phyloP scores from a whole-genome alignment of 768 basidiomycete species.

The Tricholoma furcatifolium region DNA sequence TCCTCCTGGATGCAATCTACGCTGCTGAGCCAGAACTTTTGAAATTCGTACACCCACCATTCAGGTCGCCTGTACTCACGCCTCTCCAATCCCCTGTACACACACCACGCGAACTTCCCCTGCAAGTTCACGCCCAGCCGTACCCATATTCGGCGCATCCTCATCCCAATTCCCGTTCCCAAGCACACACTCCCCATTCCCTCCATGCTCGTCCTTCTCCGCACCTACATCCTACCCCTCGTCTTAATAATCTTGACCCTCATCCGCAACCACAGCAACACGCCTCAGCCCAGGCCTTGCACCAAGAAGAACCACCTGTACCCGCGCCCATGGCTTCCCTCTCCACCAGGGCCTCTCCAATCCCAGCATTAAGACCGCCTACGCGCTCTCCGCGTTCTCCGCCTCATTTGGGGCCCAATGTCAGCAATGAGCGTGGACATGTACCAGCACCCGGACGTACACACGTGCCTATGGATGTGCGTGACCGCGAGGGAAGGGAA shows the following conservation, averaged over 20 bases:
- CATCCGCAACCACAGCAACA: neutral
- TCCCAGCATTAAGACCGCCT: too few relatives aligned
- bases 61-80: neutral
- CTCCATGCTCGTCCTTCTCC: neutral
- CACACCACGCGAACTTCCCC: neutral
- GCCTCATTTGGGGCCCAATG: too few relatives aligned
- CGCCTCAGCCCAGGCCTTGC: too few relatives aligned
- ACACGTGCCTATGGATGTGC: neutral
- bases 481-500: neutral
- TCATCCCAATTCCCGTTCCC: neutral
- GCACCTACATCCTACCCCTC: neutral
- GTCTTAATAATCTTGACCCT: neutral
- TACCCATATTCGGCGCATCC: neutral
- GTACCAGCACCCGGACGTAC: neutral
- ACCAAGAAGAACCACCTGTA: neutral
- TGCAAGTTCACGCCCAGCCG: neutral
- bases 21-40: constrained; percentile 15
- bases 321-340: neutral
- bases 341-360: neutral
- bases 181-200: neutral
- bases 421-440: too few relatives aligned
- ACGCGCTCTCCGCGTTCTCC: too few relatives aligned
- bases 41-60: constrained; percentile 1
- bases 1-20: constrained; percentile 36
- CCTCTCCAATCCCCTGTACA: neutral